These are phyloP conservation scores for Prunus campanulata DNA, from an alignment of 306 rosid species.

Conservation along the genomic window DNA sequence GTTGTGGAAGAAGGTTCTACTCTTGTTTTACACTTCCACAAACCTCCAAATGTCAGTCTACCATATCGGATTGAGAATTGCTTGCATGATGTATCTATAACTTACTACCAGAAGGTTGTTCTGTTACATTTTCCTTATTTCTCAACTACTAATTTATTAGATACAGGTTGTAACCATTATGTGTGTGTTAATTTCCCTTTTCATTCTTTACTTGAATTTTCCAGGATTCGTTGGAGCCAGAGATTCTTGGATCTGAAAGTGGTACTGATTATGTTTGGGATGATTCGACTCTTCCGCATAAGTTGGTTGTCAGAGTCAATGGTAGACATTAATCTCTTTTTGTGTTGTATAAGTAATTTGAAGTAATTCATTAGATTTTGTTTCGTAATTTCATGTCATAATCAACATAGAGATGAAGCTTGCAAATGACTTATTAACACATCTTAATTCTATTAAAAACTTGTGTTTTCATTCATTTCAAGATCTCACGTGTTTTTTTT, in stretches of 20 bases:
- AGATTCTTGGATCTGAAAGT: constrained; percentile 67
- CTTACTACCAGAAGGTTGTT: constrained; percentile 87
- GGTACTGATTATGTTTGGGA: constrained; percentile 89
- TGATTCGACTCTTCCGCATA: constrained; percentile 83
- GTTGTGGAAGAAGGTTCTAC: constrained; percentile 90
- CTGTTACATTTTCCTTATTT: constrained; percentile 19
- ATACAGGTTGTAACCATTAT: constrained; percentile 1
- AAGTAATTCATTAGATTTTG: neutral
- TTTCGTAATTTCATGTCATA: constrained; percentile 10
- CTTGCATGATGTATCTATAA: constrained; percentile 56
- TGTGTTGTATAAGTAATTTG: constrained; percentile 5
- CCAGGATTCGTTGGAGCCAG: constrained; percentile 70
- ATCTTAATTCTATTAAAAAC: neutral
- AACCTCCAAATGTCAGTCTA: constrained; percentile 71
- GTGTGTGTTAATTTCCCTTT: constrained; percentile 5
- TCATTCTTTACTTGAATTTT: constrained; percentile 36
- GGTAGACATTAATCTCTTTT: constrained; percentile 43
- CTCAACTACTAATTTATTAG: constrained; percentile 17
- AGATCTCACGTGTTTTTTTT: neutral
- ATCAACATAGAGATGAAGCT: constrained; percentile 11
- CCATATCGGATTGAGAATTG: constrained; percentile 90
- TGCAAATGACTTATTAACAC: neutral
- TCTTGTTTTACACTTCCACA: constrained; percentile 66
- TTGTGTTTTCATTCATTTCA: constrained; percentile 9
- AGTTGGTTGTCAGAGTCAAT: constrained; percentile 57